Evolutionary conservation across 805 yeast genomes (phyloP).

Genomic region (Saccharomycopsis vini): DNA sequence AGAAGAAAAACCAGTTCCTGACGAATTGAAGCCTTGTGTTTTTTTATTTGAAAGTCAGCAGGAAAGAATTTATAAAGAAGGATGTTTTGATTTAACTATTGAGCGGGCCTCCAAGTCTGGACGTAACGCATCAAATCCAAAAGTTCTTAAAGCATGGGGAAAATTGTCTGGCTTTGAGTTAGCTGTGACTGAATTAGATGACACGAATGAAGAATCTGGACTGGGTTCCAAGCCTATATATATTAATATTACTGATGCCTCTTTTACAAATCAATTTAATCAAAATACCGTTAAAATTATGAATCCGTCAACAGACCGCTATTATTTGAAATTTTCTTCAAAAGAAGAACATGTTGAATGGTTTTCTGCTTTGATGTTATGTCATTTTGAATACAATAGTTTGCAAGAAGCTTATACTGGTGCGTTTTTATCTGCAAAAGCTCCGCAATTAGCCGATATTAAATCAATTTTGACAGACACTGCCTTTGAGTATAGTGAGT

Average conservation of each 20-base stretch:
- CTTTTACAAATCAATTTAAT: slow-evolving; percentile 10
- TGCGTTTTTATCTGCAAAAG: slow-evolving; percentile 49
- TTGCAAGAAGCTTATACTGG: slow-evolving; percentile 60
- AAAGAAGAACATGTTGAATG: slow-evolving; percentile 24
- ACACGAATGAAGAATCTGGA: slow-evolving; percentile 21
- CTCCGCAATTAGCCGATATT: slow-evolving; percentile 46
- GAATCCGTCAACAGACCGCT: slow-evolving; percentile 18
- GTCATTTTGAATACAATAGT: slow-evolving; percentile 49
- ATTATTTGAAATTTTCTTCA: slow-evolving; percentile 21
- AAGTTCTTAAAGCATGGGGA: slow-evolving; percentile 15
- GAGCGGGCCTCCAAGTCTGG: slow-evolving; percentile 1
- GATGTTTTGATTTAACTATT: slow-evolving; percentile 28
- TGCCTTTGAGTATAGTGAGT: slow-evolving; percentile 41
- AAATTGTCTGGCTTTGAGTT: slow-evolving; percentile 45
- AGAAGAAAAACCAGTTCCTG: slow-evolving; percentile 30
- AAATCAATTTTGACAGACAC: slow-evolving; percentile 47
- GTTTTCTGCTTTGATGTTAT: slow-evolving; percentile 42
- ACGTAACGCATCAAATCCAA: neutral
- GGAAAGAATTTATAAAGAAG: slow-evolving; percentile 52
- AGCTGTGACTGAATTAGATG: slow-evolving; percentile 33
- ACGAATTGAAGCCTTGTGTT: slow-evolving; percentile 63
- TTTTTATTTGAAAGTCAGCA: slow-evolving; percentile 65
- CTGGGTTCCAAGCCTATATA: slow-evolving; percentile 41
- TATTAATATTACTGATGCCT: slow-evolving; percentile 42
- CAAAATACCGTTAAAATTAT: slow-evolving; percentile 12